Percentiles rank a stretch among this genome's conserved stretches.
phyloP scores from a whole-genome alignment of 768 basidiomycete species.

The Mycena epipterygia region DNA sequence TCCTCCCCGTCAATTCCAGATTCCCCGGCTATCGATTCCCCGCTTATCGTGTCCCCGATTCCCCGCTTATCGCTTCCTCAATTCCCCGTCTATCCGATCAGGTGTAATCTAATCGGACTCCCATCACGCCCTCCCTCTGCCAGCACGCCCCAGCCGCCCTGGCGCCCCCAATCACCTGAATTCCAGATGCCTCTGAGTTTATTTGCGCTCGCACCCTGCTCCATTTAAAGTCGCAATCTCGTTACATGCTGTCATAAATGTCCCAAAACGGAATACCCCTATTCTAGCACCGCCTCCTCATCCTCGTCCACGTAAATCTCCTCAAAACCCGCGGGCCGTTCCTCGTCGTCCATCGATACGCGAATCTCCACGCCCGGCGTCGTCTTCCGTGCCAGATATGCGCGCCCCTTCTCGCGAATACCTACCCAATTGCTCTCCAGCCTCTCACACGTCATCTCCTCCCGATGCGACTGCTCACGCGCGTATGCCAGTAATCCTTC shows the following conservation, averaged over 20 bases:
- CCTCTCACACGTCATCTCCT: background rate
- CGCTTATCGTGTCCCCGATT: too few species aligned
- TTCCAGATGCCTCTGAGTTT: too few species aligned
- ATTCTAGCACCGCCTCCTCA: background rate
- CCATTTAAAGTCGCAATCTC: too few species aligned
- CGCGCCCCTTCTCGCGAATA: background rate
- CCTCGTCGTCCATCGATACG: background rate
- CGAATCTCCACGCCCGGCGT: background rate
- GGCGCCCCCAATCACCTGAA: too few species aligned
- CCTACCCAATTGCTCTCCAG: background rate
- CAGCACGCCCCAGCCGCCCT: too few species aligned
- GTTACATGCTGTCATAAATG: background rate
- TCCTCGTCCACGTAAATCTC: background rate
- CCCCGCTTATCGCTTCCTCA: too few species aligned
- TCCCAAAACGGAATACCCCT: background rate
- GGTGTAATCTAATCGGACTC: too few species aligned
- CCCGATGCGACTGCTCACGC: background rate
- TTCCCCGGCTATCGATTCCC: too few species aligned
- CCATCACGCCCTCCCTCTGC: too few species aligned
- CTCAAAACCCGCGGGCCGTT: background rate
- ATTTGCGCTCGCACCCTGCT: too few species aligned
- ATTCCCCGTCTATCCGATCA: too few species aligned
- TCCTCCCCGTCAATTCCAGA: too few species aligned
- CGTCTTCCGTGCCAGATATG: background rate
- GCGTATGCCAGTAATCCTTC: background rate